Conservation (phyloP, 1,284 basidiomycete genomes). For the Ustilago crameri region DNA sequence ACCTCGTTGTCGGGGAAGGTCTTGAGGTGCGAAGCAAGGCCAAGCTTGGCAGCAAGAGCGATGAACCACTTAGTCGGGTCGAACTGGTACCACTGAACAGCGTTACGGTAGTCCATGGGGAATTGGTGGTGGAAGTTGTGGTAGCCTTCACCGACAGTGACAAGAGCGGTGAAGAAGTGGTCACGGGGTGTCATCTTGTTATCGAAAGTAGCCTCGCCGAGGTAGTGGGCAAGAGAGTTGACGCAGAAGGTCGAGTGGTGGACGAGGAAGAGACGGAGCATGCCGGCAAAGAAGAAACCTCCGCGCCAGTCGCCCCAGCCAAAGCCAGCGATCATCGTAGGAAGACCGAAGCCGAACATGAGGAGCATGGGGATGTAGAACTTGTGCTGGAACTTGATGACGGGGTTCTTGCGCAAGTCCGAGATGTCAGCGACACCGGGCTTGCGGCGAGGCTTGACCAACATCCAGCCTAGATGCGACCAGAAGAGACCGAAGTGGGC, state of each 20-base stretch:
- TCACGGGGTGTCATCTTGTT: conserved; percentile 67
- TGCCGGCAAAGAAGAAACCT: conserved; percentile 66
- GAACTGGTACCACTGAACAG: conserved; percentile 66
- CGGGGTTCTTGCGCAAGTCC: conserved; percentile 63
- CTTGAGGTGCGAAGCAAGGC: conserved; percentile 66
- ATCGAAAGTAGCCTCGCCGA: conserved; percentile 67
- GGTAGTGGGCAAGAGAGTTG: conserved; percentile 67
- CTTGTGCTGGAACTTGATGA: conserved; percentile 67
- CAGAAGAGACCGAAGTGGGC: conserved; percentile 66
- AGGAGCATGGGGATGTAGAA: conserved; percentile 66
- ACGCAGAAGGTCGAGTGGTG: conserved; percentile 68
- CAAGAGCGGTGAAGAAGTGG: conserved; percentile 66
- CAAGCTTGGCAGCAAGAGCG: conserved; percentile 52
- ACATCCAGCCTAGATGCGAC: conserved; percentile 68
- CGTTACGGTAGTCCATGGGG: conserved; percentile 68
- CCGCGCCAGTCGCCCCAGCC: conserved; percentile 67
- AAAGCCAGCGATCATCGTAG: conserved; percentile 67
- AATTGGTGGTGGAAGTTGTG: conserved; percentile 69
- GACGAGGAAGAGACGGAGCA: conserved; percentile 65
- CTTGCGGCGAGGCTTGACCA: conserved; percentile 66
- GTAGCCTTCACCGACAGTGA: conserved; percentile 67
- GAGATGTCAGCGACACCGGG: conserved; percentile 67
- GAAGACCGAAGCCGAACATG: conserved; percentile 64
- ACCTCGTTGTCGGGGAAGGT: conserved; percentile 68
- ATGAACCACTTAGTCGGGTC: conserved; percentile 69